Evolutionary conservation across 2,329 filamentous ascomycete species (phyloP).

Genomic region (Fusarium domesticum): DNA sequence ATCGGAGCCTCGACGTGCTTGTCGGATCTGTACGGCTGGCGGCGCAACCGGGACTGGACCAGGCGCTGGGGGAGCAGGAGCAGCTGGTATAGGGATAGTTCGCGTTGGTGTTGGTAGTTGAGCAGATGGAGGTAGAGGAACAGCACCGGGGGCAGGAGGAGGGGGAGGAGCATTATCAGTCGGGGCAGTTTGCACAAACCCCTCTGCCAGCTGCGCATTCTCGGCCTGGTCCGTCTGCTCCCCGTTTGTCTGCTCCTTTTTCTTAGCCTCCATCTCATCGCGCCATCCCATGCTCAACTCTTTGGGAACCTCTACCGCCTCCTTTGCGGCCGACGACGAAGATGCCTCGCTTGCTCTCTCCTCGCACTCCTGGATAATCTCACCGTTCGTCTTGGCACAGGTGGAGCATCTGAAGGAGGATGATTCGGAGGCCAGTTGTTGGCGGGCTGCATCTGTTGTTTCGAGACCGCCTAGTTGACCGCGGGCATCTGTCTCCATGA

Average conservation of each 20-base stretch:
- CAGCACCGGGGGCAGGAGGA: not conserved
- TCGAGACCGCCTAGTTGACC: slow-evolving; percentile 92
- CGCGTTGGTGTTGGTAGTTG: slow-evolving; percentile 16
- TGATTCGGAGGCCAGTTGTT: slow-evolving; percentile 66
- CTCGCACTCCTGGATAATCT: slow-evolving; percentile 70
- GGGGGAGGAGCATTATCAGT: slow-evolving; percentile 3
- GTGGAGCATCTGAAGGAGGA: slow-evolving; percentile 63
- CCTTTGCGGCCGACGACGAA: slow-evolving; percentile 13
- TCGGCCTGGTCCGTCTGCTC: slow-evolving; percentile 34
- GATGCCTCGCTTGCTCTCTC: slow-evolving; percentile 47
- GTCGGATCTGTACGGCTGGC: slow-evolving; percentile 12
- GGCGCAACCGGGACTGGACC: slow-evolving; percentile 4
- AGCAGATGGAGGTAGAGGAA: slow-evolving; percentile 7
- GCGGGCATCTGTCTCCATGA: slow-evolving; percentile 87
- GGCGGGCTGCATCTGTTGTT: slow-evolving; percentile 63
- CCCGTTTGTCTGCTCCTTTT: slow-evolving; percentile 6
- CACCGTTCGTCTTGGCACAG: slow-evolving; percentile 69
- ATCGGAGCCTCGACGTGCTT: slow-evolving; percentile 23
- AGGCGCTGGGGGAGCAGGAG: slow-evolving; percentile 5
- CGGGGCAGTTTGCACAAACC: slow-evolving; percentile 52
- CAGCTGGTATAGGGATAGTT: slow-evolving; percentile 8
- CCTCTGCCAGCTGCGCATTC: slow-evolving; percentile 53
- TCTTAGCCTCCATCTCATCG: slow-evolving; percentile 60
- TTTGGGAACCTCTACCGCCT: slow-evolving; percentile 49
- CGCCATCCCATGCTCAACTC: slow-evolving; percentile 67